These are phyloP conservation scores for Ambrosiella xylebori DNA, from an alignment of 2,329 filamentous ascomycete species.

Conservation along the genomic window DNA sequence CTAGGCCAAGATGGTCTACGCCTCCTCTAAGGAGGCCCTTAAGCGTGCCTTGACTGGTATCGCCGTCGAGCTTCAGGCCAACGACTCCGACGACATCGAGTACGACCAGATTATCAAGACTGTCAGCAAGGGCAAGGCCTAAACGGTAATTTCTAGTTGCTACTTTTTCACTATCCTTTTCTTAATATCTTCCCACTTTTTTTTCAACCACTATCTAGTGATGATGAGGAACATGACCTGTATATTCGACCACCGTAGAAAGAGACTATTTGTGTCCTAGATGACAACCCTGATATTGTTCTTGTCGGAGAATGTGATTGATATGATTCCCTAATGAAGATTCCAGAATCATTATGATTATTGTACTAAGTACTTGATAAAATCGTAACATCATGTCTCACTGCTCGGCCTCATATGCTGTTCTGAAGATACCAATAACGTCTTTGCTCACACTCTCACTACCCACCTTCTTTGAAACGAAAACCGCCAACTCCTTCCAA, in stretches of 20 bases:
- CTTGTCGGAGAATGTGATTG: background rate
- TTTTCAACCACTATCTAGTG: background rate
- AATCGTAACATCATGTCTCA: slow-evolving; percentile 10
- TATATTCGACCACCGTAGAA: background rate
- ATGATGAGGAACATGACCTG: slow-evolving; percentile 1
- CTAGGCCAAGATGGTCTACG: slow-evolving; percentile 79
- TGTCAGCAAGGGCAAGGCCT: slow-evolving; percentile 46
- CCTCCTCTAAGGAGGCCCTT: slow-evolving; percentile 71
- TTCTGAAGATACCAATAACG: slow-evolving; percentile 49
- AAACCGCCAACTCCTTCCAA: slow-evolving; percentile 72
- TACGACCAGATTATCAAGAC: slow-evolving; percentile 51
- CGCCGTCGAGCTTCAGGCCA: slow-evolving; percentile 64
- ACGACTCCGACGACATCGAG: slow-evolving; percentile 70
- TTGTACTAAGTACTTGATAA: background rate
- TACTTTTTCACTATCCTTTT: slow-evolving; percentile 7
- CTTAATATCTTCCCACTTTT: slow-evolving; percentile 4
- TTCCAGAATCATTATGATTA: background rate
- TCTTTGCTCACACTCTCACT: slow-evolving; percentile 49
- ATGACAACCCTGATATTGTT: background rate
- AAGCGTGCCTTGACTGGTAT: slow-evolving; percentile 65
- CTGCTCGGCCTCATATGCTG: slow-evolving; percentile 44
- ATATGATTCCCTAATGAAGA: too few relatives aligned
- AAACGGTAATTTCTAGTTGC: slow-evolving; percentile 16
- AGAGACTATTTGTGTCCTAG: background rate
- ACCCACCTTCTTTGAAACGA: slow-evolving; percentile 61